Base-by-base conservation (phyloP, 352 stramenopile species). In the Phytopythium sindhum region DNA sequence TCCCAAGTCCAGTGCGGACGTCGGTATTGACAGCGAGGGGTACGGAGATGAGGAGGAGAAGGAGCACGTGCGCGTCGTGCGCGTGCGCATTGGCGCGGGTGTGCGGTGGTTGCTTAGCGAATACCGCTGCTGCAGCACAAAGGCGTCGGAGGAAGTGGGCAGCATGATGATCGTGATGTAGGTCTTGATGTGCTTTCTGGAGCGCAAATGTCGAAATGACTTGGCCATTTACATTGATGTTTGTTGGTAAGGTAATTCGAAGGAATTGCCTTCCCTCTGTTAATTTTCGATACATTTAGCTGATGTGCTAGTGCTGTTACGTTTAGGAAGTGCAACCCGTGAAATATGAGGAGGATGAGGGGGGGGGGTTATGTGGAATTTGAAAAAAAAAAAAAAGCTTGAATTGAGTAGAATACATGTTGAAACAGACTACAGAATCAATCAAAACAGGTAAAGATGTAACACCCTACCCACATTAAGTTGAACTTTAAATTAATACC, bases 1-100 rank as follows among this genome's bases (percentile, higher is more conserved):
- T 54, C 67, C 71, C n/a, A 91, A 69, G 60, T 91, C 80, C 39
- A 63, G 47, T 51, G 14, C 64, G n/a, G 21, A 19, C 23, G 47
- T n/a, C n/a, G n/a, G n/a, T n/a, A n/a, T n/a, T n/a, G n/a, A n/a
- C n/a, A n/a, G n/a, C n/a, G n/a, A n/a, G n/a, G n/a, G n/a, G n/a
- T n/a, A 12, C 4, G 47, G 6, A 12, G 23, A 54, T 11, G 47
- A 54, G 24, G 47, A 1, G 11, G 47, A 14, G 6, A 9, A 21
- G 5, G 45, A 10, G 21, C 6, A 1, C 45, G 45, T 17, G 45
- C 44, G 12, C 21, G 44, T n/a, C 35, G 35, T 41, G 35, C 35
- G 35, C 35, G 12, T 11, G 39, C 39, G n/a, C n/a, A n/a, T n/a
- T n/a, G n/a, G n/a, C n/a, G n/a, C n/a, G n/a, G n/a, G n/a, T n/a